Conservation (phyloP, 345 rosid genomes). For the Rhodamnia argentea region DNA sequence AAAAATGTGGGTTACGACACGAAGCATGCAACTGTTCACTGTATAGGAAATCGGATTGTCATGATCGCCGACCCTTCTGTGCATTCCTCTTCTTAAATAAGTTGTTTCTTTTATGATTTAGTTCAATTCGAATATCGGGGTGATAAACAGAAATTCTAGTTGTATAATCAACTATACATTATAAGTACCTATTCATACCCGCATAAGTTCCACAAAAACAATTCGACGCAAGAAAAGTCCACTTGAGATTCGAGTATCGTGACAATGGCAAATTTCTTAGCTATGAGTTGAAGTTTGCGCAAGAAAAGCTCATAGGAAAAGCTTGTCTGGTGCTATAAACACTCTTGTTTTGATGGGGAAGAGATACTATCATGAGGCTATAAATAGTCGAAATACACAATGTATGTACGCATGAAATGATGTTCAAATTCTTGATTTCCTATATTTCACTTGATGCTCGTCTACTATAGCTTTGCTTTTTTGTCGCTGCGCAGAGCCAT, state of each 20-base stretch:
- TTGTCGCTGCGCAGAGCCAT: neutral
- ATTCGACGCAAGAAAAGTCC: neutral
- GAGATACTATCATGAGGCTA: neutral
- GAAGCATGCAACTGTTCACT: neutral
- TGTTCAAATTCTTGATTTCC: neutral
- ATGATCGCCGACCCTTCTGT: neutral
- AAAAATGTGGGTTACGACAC: neutral
- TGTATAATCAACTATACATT: fast-evolving
- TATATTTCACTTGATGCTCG: neutral
- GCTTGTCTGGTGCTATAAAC: neutral
- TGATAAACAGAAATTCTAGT: too few species aligned
- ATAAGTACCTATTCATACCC: neutral
- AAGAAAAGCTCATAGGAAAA: neutral
- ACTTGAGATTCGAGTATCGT: fast-evolving
- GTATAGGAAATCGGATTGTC: fast-evolving
- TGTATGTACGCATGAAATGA: neutral
- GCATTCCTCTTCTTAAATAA: neutral
- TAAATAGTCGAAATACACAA: neutral
- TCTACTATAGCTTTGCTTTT: neutral
- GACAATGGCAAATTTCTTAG: neutral
- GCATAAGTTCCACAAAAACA: neutral
- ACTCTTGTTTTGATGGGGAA: neutral
- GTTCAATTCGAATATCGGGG: too few species aligned
- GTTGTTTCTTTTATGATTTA: neutral
- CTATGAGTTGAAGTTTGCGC: neutral